Base-by-base conservation (phyloP, 176 grass and related monocot species). In the Triticum turgidum region DNA sequence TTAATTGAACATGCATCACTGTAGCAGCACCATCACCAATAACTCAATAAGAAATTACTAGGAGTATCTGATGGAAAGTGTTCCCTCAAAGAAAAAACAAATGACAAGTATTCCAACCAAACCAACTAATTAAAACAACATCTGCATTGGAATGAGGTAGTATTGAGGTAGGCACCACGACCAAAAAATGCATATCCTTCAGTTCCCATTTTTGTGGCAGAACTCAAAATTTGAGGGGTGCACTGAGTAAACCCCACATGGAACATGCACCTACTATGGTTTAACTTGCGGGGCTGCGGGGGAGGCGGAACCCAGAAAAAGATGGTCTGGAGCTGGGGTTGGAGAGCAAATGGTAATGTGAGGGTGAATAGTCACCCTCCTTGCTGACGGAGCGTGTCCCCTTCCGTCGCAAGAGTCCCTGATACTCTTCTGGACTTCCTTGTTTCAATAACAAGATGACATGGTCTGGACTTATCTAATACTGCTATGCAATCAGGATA, bases 1-100 rank as follows among this genome's bases (percentile, higher is more conserved):
- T 76, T 76, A 76, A 76, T 13, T 30, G 73, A 76, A 52, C 52
- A 76, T 12, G 27, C 73, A 51, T 76, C 73, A 52, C 73, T 76
- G 24, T 51, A 30, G 25, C 22, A 76, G 14, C 22, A 76, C 42
- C 44, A 51, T 52, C 25, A 51, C 24, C 42, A 51, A 27, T 29
- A 75, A 75, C 42, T 29, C 42, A 75, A 51, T 17, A 75, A 49
- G 72, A 24, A 75, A 17, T 30, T 29, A 30, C 45, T 25, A 75
- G 24, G 44, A 76, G 44, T 52, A 51, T 47, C 30, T 10, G 73
- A 49, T 30, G 25, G 44, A 51, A 73, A 52, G 27, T 52, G 7
- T 52, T 76, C 22, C 22, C 12, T 49, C 22, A 42, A 74, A 49
- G 44, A 45, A 75, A 49, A 49, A 49, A 49, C 39, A 75, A 49